Evolutionary conservation across 352 stramenopile species (phyloP).

Genomic region (Globisporangium megalacanthum): DNA sequence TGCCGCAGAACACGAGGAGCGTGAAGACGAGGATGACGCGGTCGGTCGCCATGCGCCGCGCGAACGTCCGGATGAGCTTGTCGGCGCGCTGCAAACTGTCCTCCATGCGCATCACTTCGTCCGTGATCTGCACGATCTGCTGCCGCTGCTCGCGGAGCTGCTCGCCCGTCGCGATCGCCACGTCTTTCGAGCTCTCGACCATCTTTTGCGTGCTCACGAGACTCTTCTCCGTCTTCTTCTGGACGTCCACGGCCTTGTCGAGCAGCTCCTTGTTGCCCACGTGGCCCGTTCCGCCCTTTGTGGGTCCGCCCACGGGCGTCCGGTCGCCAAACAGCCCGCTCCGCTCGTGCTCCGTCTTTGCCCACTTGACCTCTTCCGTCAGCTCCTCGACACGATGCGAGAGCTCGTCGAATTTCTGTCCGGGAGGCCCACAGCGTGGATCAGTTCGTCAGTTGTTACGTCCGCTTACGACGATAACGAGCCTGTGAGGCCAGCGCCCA

Average conservation of each 20-base stretch:
- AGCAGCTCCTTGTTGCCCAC: constrained; percentile 75
- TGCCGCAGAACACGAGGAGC: constrained; percentile 75
- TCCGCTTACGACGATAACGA: not conserved
- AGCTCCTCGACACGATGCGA: constrained; percentile 76
- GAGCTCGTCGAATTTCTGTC: constrained; percentile 82
- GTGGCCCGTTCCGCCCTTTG: constrained; percentile 15
- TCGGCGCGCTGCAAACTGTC: constrained; percentile 73
- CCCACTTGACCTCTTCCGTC: constrained; percentile 73
- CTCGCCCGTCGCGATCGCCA: constrained; percentile 73
- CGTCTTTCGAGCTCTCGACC: constrained; percentile 81
- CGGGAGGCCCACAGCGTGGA: too few species aligned
- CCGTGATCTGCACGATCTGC: constrained; percentile 85
- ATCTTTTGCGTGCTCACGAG: constrained; percentile 83
- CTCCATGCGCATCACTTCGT: constrained; percentile 85
- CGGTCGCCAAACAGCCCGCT: constrained; percentile 72
- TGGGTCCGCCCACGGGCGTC: constrained; percentile 20
- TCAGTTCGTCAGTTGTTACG: not conserved
- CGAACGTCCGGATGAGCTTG: constrained; percentile 77
- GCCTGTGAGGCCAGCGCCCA: constrained; percentile 26
- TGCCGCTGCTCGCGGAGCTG: constrained; percentile 74
- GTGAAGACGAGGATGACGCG: constrained; percentile 76
- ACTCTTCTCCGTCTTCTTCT: constrained; percentile 82
- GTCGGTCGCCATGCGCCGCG: constrained; percentile 77
- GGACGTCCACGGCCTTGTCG: constrained; percentile 66
- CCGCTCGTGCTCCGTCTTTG: constrained; percentile 71